These are phyloP conservation scores for Chalaropsis thielavioides DNA, from an alignment of 2,329 filamentous ascomycete species.

Conservation along the genomic window DNA sequence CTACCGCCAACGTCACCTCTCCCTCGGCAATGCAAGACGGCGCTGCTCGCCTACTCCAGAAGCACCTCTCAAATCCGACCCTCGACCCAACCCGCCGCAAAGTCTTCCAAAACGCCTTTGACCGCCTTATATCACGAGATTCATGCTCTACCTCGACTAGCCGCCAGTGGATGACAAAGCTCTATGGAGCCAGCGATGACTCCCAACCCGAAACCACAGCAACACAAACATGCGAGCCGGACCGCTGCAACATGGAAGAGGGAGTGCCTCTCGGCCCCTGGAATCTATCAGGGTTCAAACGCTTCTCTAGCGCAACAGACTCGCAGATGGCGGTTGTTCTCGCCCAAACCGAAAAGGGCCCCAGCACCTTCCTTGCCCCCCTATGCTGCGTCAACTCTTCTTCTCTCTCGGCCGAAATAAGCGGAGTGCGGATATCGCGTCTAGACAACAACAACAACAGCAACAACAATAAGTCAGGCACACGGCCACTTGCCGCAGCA, in stretches of 20 bases:
- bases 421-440: slow-evolving; percentile 53
- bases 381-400: slow-evolving; percentile 33
- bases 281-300: slow-evolving; percentile 54
- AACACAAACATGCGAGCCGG: slow-evolving; percentile 9
- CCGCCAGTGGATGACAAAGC: slow-evolving; percentile 67
- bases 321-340: slow-evolving; percentile 44
- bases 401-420: slow-evolving; percentile 34
- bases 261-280: slow-evolving; percentile 38
- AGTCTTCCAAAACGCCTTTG: slow-evolving; percentile 39
- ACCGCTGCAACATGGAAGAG: background rate
- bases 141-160: slow-evolving; percentile 46
- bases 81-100: slow-evolving; percentile 24
- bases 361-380: slow-evolving; percentile 52
- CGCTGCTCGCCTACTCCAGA: slow-evolving; percentile 37
- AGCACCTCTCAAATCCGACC: slow-evolving; percentile 27
- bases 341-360: slow-evolving; percentile 39
- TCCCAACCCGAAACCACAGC: slow-evolving; percentile 52
- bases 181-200: slow-evolving; percentile 54
- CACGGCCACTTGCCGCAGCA: slow-evolving; percentile 53
- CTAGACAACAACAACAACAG: slow-evolving; percentile 27
- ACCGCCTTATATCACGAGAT: slow-evolving; percentile 39
- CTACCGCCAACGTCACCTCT: slow-evolving; percentile 47
- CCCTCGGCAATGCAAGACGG: slow-evolving; percentile 55
- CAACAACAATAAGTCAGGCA: slow-evolving; percentile 62
- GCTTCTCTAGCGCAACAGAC: slow-evolving; percentile 55